A percentile compares a stretch with the other conserved stretches of the same genome.
These are phyloP conservation scores for Neobulgaria alba DNA, from an alignment of 2,329 filamentous ascomycete species.

Conservation along the genomic window DNA sequence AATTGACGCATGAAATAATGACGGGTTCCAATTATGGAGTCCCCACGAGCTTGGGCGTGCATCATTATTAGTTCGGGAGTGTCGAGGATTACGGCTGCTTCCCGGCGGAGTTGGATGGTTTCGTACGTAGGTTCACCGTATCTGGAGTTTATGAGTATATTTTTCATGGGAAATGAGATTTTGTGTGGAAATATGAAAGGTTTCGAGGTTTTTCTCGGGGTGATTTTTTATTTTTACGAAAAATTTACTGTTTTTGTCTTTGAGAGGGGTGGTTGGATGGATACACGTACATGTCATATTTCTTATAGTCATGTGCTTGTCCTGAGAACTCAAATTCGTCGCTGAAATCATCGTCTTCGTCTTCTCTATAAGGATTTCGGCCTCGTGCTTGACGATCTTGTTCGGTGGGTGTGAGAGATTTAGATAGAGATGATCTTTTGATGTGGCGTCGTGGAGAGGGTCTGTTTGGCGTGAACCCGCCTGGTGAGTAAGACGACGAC, in stretches of 20 bases:
- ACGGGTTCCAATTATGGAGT: slow-evolving; percentile 47
- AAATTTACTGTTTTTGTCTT: too few relatives aligned
- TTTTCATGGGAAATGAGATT: background rate
- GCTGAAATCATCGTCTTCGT: slow-evolving; percentile 10
- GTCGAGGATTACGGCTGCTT: slow-evolving; percentile 46
- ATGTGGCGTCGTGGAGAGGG: background rate
- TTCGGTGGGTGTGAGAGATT: slow-evolving; percentile 13
- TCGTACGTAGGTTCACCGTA: slow-evolving; percentile 21
- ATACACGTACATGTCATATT: slow-evolving; percentile 14
- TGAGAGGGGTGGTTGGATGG: background rate
- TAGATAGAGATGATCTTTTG: background rate
- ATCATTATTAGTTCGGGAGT: slow-evolving; percentile 51
- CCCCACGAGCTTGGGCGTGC: slow-evolving; percentile 44
- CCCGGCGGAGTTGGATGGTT: slow-evolving; percentile 29
- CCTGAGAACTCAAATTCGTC: slow-evolving; percentile 22
- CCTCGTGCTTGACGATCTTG: slow-evolving; percentile 51
- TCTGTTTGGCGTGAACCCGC: background rate
- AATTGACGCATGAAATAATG: slow-evolving; percentile 48
- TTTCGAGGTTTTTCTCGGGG: too few relatives aligned
- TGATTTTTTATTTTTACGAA: too few relatives aligned
- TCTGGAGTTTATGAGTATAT: slow-evolving; percentile 4
- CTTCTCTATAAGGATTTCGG: slow-evolving; percentile 41
- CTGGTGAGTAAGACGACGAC: background rate
- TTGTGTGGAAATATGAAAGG: too few relatives aligned
- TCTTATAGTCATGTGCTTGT: slow-evolving; percentile 15